Evolutionary conservation across 192 early-diverging fungal genomes (phyloP), one percentile per base, ranked within the genome.

Genomic region (Geosiphon pyriformis): DNA sequence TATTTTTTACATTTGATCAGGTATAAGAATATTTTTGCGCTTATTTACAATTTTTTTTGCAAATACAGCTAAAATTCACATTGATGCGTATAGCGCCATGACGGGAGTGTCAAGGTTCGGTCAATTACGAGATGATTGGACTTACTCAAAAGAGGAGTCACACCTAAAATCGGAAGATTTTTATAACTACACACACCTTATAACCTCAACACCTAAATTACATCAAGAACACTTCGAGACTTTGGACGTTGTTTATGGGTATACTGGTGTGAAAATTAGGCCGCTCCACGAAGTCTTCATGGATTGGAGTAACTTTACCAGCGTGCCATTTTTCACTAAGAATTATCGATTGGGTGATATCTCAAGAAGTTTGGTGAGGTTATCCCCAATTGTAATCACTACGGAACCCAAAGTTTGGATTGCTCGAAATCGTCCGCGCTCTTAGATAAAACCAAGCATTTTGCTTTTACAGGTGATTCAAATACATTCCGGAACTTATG

Each of bases 41-140:
- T 32, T 11, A 46, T 47, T 59, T 81, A 1, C 59, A 4, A 65
- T 8, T 31, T n/a, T 52, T 25, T 63, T n/a, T n/a, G n/a, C n/a
- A n/a, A n/a, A n/a, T n/a, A 26, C 62, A 78, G 76, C 73, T 0
- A 49, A 34, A 10, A 55, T 78, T 2, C 94, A 96, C 70, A 81
- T 94, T 51, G 94, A 92, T 69, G 77, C 76, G 12, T 78, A 72
- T 57, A 77, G 88, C 0, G 91, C 91, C 15, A 92, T 93, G 83
- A 93, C 89, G 30, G 94, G 93, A 33, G 88, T 82, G 18, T 83
- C 89, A 20, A 83, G 88, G 34, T 96, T 95, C 65, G 89, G 88
- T 0, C 88, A 81, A 15, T 47, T 70, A 3, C 50, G 72, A 0
- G 8, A 72, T 17, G 72, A 73, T 33, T 92, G 90, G 90, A 48